Evolutionary conservation across 257 asterid genomes (phyloP).

Genomic region (Scutellaria galericulata): DNA sequence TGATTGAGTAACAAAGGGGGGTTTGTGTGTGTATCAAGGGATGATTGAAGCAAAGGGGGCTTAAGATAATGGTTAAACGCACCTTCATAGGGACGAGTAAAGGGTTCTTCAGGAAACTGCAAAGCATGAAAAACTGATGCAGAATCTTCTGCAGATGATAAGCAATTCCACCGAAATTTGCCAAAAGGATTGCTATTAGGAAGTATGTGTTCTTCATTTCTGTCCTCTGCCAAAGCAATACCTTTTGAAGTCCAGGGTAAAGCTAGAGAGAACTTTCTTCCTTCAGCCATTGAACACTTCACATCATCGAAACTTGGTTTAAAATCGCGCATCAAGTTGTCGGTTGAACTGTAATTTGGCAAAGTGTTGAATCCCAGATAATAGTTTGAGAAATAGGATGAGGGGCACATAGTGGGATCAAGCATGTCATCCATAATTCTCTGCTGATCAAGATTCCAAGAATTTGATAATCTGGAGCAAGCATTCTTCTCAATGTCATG

Average conservation of each 20-base stretch:
- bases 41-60: slow-evolving; percentile 40
- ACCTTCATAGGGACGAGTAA: slow-evolving; percentile 36
- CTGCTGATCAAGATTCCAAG: slow-evolving; percentile 44
- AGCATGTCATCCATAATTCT: slow-evolving; percentile 34
- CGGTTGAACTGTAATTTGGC: slow-evolving; percentile 40
- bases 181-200: slow-evolving; percentile 30
- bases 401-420: slow-evolving; percentile 35
- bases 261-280: slow-evolving; percentile 39
- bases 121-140: slow-evolving; percentile 36
- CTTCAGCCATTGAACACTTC: slow-evolving; percentile 39
- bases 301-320: slow-evolving; percentile 40
- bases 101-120: slow-evolving; percentile 45
- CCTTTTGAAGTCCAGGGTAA: slow-evolving; percentile 42
- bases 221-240: slow-evolving; percentile 43
- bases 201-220: slow-evolving; percentile 30
- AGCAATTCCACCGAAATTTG: slow-evolving; percentile 45
- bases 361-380: slow-evolving; percentile 33
- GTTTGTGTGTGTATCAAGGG: slow-evolving; percentile 40
- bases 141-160: slow-evolving; percentile 36
- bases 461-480: slow-evolving; percentile 37
- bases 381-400: slow-evolving; percentile 40
- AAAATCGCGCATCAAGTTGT: slow-evolving; percentile 33
- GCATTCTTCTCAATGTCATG: slow-evolving; percentile 25
- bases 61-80: slow-evolving; percentile 27
- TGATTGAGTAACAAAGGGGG: slow-evolving; percentile 49